These are phyloP conservation scores for Cryptosporidium muris DNA, from an alignment of 169 alveolate genomes.

Conservation along the genomic window DNA sequence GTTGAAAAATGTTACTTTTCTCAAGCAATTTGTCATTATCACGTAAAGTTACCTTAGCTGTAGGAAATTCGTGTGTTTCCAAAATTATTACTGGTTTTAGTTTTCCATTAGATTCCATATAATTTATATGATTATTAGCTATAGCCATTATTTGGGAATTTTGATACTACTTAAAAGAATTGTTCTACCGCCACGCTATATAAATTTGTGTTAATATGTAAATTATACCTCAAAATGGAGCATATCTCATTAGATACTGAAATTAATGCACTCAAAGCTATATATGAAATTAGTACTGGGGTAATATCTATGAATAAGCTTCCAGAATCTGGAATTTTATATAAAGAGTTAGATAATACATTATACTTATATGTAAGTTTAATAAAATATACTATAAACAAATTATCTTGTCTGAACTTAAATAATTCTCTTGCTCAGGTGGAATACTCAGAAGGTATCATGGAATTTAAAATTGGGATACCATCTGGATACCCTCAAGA, in stretches of 20 bases:
- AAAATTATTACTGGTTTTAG: too few relatives aligned
- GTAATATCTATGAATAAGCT: neutral
- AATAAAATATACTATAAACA: neutral
- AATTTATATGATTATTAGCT: too few relatives aligned
- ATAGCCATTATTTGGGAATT: too few relatives aligned
- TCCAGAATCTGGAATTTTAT: conserved; percentile 28
- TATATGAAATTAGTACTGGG: conserved; percentile 12
- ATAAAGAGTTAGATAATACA: conserved; percentile 9
- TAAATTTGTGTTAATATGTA: too few relatives aligned
- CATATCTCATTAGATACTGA: conserved; percentile 20
- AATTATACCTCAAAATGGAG: conserved; percentile 1
- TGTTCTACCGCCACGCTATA: too few relatives aligned
- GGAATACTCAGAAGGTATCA: conserved; percentile 34
- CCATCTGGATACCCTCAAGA: conserved; percentile 55
- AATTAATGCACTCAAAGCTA: conserved; percentile 20
- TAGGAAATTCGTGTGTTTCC: too few relatives aligned
- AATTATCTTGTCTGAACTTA: neutral
- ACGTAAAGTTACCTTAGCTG: too few relatives aligned
- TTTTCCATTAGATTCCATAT: too few relatives aligned
- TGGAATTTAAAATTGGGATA: conserved; percentile 48
- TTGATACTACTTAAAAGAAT: too few relatives aligned
- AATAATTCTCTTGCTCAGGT: conserved; percentile 2
- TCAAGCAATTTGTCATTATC: too few relatives aligned
- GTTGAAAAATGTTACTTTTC: neutral
- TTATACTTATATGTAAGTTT: conserved; percentile 48